Base-by-base conservation (phyloP, 768 basidiomycete species). In the Rhodotorula diobovata region DNA sequence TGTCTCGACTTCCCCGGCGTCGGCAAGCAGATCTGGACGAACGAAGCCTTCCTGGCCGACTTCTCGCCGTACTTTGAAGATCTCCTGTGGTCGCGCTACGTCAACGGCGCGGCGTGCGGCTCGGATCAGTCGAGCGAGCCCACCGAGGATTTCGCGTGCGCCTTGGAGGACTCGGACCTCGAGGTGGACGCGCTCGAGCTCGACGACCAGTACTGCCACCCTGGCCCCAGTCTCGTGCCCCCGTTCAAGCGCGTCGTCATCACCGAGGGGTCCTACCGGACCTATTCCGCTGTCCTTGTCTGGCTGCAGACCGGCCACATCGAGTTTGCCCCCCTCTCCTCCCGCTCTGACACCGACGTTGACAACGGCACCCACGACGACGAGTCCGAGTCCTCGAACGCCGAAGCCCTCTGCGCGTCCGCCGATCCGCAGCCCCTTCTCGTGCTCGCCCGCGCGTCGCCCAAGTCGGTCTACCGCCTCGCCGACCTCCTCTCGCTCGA, bases 381-480 rank as follows among this genome's bases (percentile, higher is more conserved):
- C n/a, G n/a, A n/a, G n/a, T n/a, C n/a, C n/a, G n/a, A n/a, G n/a
- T n/a, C n/a, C n/a, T n/a, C n/a, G n/a, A n/a, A n/a, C n/a, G n/a
- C n/a, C n/a, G n/a, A n/a, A n/a, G n/a, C n/a, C n/a, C n/a, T n/a
- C n/a, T n/a, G n/a, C n/a, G n/a, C n/a, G n/a, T 46, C 45, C 25
- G 1, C 48, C 11, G 25, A 25, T 4, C 25, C 45, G 23, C 45
- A 39, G 12, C 8, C 10, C 55, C n/a, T n/a, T 2, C 20, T 14
- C 30, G 50, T 60, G 11, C 72, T 54, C 28, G 41, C 21, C n/a
- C 35, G 62, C 21, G 55, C 45, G 25, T 71, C 66, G n/a, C 66
- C 66, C 30, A 68, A 68, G 28, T 66, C 55, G 10, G 37, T 63
- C 60, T 71, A 45, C 63, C 57, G 54, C 11, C 69, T 64, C 59